Conservation (phyloP, 1,139 yeast genomes). For the Geotrichum klebahnii region DNA sequence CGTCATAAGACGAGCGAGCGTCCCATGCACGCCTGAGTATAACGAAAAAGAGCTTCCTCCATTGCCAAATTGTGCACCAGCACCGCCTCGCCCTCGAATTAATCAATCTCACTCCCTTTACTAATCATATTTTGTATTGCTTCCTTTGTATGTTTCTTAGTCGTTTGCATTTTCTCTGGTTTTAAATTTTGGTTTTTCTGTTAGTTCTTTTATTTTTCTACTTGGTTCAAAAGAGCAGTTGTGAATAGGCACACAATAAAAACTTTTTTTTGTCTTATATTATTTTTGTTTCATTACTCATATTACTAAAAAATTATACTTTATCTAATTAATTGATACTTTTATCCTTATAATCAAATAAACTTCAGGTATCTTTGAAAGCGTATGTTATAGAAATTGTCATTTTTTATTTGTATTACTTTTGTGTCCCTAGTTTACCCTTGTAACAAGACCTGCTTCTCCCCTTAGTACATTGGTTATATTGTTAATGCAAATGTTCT, state of each 20-base stretch:
- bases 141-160: not conserved
- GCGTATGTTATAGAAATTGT: too few relatives aligned
- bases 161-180: slow-evolving; percentile 13
- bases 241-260: too few relatives aligned
- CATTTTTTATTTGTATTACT: slow-evolving; percentile 4
- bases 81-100: slow-evolving; percentile 15
- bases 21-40: not conserved
- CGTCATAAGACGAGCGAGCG: not conserved
- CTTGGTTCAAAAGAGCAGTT: too few relatives aligned
- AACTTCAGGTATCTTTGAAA: too few relatives aligned
- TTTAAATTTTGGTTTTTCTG: not conserved
- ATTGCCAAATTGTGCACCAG: not conserved
- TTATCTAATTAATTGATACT: too few relatives aligned
- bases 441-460: slow-evolving; percentile 16
- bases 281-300: too few relatives aligned
- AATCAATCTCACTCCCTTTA: not conserved
- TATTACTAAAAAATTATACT: too few relatives aligned
- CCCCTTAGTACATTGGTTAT: slow-evolving; percentile 43
- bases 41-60: slow-evolving; percentile 2
- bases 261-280: not conserved
- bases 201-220: not conserved
- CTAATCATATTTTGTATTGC: not conserved
- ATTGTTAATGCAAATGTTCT: slow-evolving; percentile 47
- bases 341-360: too few relatives aligned
- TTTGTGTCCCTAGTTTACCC: slow-evolving; percentile 17